Conservation (phyloP, 1,284 basidiomycete genomes). For the Leccinum fuscescens region DNA sequence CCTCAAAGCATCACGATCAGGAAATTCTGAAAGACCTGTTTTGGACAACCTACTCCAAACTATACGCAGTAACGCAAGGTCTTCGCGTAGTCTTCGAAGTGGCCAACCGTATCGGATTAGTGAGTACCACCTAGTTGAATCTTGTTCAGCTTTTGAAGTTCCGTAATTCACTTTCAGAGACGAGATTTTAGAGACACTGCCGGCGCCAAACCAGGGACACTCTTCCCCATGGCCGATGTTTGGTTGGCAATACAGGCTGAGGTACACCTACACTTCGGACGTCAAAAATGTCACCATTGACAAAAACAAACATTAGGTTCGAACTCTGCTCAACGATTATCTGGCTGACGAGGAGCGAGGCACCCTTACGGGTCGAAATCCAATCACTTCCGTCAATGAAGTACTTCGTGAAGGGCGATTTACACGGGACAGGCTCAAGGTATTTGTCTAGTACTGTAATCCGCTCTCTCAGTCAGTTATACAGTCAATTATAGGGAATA, state of each 20-base stretch:
- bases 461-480: conserved; percentile 5
- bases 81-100: conserved; percentile 92
- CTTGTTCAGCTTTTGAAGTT: background rate
- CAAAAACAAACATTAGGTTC: conserved; percentile 52
- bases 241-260: conserved; percentile 92
- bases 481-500: conserved; percentile 53
- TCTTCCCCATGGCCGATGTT: conserved; percentile 86
- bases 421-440: conserved; percentile 77
- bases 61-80: conserved; percentile 94
- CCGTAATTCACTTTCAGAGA: conserved; percentile 48
- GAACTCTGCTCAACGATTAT: conserved; percentile 87
- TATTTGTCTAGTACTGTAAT: conserved; percentile 31
- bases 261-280: conserved; percentile 42
- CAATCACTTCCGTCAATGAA: conserved; percentile 92
- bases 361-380: conserved; percentile 74
- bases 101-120: conserved; percentile 81
- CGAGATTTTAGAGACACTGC: conserved; percentile 85
- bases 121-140: conserved; percentile 40
- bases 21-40: conserved; percentile 92
- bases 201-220: conserved; percentile 64
- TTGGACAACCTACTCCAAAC: conserved; percentile 97
- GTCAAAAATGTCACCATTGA: conserved; percentile 8
- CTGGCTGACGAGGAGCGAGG: conserved; percentile 86
- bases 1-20: conserved; percentile 73
- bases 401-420: conserved; percentile 84